Evolutionary conservation across 164 flowering plant genomes (phyloP).

Genomic region (Macadamia tetraphylla): DNA sequence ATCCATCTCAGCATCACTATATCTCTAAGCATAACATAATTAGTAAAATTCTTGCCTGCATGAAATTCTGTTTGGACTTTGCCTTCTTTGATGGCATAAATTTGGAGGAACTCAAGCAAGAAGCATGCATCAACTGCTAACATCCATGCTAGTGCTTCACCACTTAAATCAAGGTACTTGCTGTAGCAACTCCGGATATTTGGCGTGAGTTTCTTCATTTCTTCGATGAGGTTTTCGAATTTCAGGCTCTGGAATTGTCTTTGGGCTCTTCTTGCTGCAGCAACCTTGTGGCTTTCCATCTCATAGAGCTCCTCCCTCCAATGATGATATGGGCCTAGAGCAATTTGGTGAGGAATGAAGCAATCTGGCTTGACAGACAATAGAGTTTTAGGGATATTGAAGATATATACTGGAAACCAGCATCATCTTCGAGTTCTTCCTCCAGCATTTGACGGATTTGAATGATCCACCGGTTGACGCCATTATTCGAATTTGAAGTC

Average conservation of each 20-base stretch:
- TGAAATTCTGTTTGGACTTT: not conserved
- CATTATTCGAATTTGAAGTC: conserved; percentile 8
- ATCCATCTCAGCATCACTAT: conserved; percentile 28
- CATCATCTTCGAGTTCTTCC: conserved; percentile 40
- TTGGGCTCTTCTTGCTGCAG: conserved; percentile 15
- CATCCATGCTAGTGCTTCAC: conserved; percentile 27
- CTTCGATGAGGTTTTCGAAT: conserved; percentile 15
- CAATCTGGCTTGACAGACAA: conserved; percentile 13
- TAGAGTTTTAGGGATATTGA: conserved; percentile 10
- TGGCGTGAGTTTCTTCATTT: conserved; percentile 12
- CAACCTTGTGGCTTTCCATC: conserved; percentile 13
- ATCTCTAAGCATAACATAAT: conserved; percentile 23
- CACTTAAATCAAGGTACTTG: conserved; percentile 19
- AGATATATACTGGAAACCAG: conserved; percentile 30
- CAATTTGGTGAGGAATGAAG: conserved; percentile 16
- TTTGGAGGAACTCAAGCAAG: conserved; percentile 24
- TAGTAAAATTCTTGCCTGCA: conserved; percentile 15
- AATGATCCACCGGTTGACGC: conserved; percentile 35
- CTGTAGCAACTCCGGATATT: conserved; percentile 21
- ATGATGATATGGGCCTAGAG: conserved; percentile 19
- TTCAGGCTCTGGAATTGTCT: conserved; percentile 13
- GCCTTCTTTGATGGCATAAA: conserved; percentile 3
- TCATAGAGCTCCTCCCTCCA: conserved; percentile 16
- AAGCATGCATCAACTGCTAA: conserved; percentile 27
- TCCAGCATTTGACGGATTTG: conserved; percentile 42